Conservation (phyloP, 257 asterid genomes). For the Misopates orontium region DNA sequence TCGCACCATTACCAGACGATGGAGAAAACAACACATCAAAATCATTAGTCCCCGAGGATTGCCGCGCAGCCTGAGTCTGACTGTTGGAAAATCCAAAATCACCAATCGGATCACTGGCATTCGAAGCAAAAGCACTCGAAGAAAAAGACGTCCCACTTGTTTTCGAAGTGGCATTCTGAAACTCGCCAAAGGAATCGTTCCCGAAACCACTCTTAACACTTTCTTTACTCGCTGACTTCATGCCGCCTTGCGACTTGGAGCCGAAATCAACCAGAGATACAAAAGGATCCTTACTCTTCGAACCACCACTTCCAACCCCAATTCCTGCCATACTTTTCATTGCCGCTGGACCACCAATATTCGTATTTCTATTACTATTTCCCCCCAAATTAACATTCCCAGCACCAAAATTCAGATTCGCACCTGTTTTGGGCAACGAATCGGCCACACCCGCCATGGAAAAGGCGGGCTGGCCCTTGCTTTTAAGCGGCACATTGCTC, state of each 20-base stretch:
- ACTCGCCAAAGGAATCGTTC: constrained; percentile 56
- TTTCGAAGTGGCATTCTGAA: constrained; percentile 56
- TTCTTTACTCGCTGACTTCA: constrained; percentile 46
- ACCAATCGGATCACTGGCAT: constrained; percentile 44
- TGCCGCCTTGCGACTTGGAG: constrained; percentile 45
- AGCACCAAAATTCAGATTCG: constrained; percentile 35
- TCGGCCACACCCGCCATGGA: constrained; percentile 70
- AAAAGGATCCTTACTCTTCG: constrained; percentile 72
- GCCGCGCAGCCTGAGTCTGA: constrained; percentile 33
- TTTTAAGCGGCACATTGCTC: constrained; percentile 71
- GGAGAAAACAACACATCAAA: constrained; percentile 57
- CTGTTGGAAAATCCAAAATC: constrained; percentile 45
- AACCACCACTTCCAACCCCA: constrained; percentile 46
- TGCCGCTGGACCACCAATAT: constrained; percentile 54
- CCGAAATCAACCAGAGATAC: constrained; percentile 74
- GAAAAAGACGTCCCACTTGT: constrained; percentile 41
- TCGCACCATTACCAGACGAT: constrained; percentile 30
- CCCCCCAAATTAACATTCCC: constrained; percentile 48
- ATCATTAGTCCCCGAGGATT: constrained; percentile 46
- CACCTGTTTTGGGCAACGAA: constrained; percentile 66
- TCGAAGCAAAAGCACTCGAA: constrained; percentile 32
- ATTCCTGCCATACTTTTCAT: constrained; percentile 59
- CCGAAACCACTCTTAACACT: constrained; percentile 40
- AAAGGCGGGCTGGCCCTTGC: constrained; percentile 45
- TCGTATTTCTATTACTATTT: constrained; percentile 38